Evolutionary conservation across 1,139 yeast genomes (phyloP).

Genomic region (Taphrina pruni): DNA sequence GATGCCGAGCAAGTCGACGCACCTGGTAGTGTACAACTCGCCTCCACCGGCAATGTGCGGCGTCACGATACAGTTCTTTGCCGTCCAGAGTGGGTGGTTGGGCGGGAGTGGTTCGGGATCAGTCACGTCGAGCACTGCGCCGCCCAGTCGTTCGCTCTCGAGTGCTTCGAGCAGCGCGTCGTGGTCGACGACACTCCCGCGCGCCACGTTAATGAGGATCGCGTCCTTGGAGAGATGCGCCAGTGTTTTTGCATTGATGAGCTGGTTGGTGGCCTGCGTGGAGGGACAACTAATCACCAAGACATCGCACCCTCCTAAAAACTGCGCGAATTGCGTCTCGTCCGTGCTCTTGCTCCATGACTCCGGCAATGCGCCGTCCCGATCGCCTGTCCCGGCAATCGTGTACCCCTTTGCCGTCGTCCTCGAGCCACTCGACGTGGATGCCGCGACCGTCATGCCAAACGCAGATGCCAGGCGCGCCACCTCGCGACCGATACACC

Average conservation of each 20-base stretch:
- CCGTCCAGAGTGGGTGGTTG: conserved; percentile 72
- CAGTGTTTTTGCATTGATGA: conserved; percentile 77
- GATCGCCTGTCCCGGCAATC: conserved; percentile 47
- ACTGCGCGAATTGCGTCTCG: conserved; percentile 71
- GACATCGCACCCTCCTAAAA: conserved; percentile 69
- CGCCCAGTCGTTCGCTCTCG: conserved; percentile 82
- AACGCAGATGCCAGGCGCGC: conserved; percentile 84
- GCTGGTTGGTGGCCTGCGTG: conserved; percentile 74
- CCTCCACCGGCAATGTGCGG: conserved; percentile 93
- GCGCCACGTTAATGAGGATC: conserved; percentile 79
- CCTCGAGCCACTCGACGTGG: conserved; percentile 83
- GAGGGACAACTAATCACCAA: conserved; percentile 83
- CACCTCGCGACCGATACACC: conserved; percentile 87
- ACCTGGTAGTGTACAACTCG: conserved; percentile 61
- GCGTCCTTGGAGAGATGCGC: conserved; percentile 82
- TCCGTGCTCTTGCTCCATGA: conserved; percentile 57
- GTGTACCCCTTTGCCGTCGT: conserved; percentile 52
- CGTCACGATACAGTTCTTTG: conserved; percentile 78
- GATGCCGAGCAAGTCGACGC: conserved; percentile 43
- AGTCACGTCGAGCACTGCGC: conserved; percentile 86
- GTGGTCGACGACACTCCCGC: conserved; percentile 87
- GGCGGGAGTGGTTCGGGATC: conserved; percentile 84
- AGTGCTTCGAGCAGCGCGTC: conserved; percentile 80
- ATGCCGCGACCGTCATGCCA: conserved; percentile 85
- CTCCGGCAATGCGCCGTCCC: conserved; percentile 54